Percentiles rank a stretch among this genome's conserved stretches.
Conservation (phyloP, 768 basidiomycete genomes). For the Leccinum ochraceum region DNA sequence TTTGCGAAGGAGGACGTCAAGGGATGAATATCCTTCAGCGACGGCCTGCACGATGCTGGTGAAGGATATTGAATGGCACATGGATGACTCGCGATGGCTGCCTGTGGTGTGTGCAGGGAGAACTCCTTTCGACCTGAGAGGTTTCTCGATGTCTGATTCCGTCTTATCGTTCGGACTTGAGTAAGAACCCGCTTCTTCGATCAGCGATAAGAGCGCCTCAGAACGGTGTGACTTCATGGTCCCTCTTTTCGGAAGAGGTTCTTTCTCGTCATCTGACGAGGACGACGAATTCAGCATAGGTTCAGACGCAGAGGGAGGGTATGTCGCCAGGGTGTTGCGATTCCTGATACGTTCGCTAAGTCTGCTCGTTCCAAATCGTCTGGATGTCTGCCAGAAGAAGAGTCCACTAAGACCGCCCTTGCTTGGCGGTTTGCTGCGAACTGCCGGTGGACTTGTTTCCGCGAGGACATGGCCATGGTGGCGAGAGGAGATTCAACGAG, state of each 20-base stretch:
- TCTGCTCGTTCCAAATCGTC: neutral
- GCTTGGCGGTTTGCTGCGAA: neutral
- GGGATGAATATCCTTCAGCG: slow-evolving; percentile 14
- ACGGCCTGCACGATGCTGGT: slow-evolving; percentile 16
- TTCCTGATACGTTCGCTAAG: neutral
- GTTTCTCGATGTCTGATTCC: neutral
- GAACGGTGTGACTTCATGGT: slow-evolving; percentile 11
- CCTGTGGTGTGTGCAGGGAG: slow-evolving; percentile 1
- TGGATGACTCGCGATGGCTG: slow-evolving; percentile 13
- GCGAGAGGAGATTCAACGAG: slow-evolving; percentile 25
- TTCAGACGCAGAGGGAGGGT: slow-evolving; percentile 15
- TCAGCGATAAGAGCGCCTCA: slow-evolving; percentile 13
- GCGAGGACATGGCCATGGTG: slow-evolving; percentile 12
- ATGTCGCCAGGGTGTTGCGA: neutral
- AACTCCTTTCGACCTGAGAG: neutral
- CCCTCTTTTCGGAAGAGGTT: slow-evolving; percentile 4
- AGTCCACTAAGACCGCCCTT: neutral
- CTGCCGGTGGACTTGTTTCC: neutral
- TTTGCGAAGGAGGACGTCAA: slow-evolving; percentile 21
- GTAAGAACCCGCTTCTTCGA: slow-evolving; percentile 10
- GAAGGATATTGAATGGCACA: slow-evolving; percentile 20
- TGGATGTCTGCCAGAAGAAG: neutral
- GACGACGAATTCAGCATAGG: slow-evolving; percentile 2
- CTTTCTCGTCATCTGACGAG: slow-evolving; percentile 10
- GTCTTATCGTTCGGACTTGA: neutral